Percentiles rank a stretch among this genome's conserved stretches.
phyloP scores from a whole-genome alignment of 768 basidiomycete genomes.

The Macrolepiota fuliginosa region DNA sequence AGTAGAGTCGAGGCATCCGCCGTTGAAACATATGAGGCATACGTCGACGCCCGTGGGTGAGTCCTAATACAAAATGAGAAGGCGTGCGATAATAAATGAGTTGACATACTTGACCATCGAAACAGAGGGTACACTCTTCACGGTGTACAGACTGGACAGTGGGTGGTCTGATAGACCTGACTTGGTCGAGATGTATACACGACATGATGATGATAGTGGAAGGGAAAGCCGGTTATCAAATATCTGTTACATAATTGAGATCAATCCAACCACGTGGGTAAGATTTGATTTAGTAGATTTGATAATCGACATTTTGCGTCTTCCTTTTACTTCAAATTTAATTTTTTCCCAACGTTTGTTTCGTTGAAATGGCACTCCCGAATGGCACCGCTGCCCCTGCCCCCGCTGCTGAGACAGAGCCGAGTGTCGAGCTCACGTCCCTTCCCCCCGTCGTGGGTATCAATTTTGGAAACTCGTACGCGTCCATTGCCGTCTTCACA shows the following conservation, averaged over 20 bases:
- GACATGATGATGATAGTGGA: constrained; percentile 24
- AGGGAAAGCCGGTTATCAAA: neutral
- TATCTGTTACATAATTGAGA: neutral
- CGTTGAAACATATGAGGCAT: constrained; percentile 93
- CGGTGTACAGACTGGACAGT: constrained; percentile 73
- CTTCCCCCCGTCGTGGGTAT: constrained; percentile 81
- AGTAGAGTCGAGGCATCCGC: constrained; percentile 66
- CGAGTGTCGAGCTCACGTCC: constrained; percentile 31
- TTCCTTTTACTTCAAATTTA: too few relatives aligned
- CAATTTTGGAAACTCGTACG: constrained; percentile 94
- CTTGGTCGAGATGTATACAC: constrained; percentile 53
- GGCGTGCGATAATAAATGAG: neutral
- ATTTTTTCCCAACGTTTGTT: too few relatives aligned
- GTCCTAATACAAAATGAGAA: constrained; percentile 45
- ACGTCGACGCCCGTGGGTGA: constrained; percentile 76
- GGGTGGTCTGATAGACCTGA: constrained; percentile 53
- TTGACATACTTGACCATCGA: constrained; percentile 78
- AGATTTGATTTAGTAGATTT: neutral
- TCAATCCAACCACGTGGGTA: neutral
- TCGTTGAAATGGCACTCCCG: constrained; percentile 20
- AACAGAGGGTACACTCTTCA: constrained; percentile 97
- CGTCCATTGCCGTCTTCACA: constrained; percentile 92
- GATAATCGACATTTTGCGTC: neutral
- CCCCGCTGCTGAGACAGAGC: constrained; percentile 18
- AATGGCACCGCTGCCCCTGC: constrained; percentile 44